Conservation (phyloP, 2,329 filamentous ascomycete species). For the Cercospora sesami region DNA sequence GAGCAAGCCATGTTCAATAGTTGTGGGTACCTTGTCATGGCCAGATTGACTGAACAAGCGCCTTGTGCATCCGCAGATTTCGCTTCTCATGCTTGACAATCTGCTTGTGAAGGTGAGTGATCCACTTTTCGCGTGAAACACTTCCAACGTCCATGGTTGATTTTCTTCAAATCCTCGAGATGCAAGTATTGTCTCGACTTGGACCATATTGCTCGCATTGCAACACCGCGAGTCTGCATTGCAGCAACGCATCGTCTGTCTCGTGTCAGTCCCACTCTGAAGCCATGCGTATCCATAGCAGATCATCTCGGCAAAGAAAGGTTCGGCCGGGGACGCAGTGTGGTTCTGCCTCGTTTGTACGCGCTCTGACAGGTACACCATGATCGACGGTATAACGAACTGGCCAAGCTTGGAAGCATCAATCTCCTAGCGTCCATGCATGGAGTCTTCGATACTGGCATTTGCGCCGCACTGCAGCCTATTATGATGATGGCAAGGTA, state of each 20-base stretch:
- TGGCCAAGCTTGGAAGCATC: slow-evolving; percentile 4
- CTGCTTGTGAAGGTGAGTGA: neutral
- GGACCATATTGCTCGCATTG: neutral
- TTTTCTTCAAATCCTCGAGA: neutral
- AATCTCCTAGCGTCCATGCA: slow-evolving; percentile 6
- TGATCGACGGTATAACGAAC: neutral
- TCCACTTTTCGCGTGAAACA: neutral
- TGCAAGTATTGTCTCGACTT: neutral
- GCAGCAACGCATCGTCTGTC: neutral
- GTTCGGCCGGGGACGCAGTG: neutral
- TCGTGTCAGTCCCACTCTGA: neutral
- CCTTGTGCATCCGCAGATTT: neutral
- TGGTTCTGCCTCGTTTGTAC: neutral
- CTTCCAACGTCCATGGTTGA: neutral
- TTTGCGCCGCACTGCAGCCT: neutral
- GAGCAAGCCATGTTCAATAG: slow-evolving; percentile 8
- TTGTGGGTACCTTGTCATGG: slow-evolving; percentile 1
- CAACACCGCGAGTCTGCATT: neutral
- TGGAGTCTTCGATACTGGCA: neutral
- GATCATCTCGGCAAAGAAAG: slow-evolving; percentile 15
- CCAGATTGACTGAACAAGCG: slow-evolving; percentile 1
- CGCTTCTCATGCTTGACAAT: neutral
- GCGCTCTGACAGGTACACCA: neutral
- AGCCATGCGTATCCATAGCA: slow-evolving; percentile 13
- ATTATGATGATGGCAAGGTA: neutral